A percentile compares a stretch with the other conserved stretches of the same genome.
Conservation (phyloP, 768 basidiomycete genomes). For the Thelephora aurantiotincta region DNA sequence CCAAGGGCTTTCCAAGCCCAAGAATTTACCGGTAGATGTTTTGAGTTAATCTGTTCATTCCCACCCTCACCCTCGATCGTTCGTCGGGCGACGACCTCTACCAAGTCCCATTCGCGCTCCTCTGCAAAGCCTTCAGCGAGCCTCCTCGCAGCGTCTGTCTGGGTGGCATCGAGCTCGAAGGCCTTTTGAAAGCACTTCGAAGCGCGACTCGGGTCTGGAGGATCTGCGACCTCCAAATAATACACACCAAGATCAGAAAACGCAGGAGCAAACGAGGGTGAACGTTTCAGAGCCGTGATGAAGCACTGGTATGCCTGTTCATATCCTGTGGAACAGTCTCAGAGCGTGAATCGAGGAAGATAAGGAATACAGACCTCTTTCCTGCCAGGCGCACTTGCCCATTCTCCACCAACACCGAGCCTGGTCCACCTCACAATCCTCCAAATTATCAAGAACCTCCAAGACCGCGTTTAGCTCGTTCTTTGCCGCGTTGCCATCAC, state of each 20-base stretch:
- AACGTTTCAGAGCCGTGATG: slow-evolving; percentile 65
- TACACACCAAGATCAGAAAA: slow-evolving; percentile 91
- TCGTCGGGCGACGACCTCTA: slow-evolving; percentile 84
- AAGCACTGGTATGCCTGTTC: slow-evolving; percentile 68
- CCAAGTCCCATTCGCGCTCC: slow-evolving; percentile 89
- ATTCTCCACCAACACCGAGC: slow-evolving; percentile 80
- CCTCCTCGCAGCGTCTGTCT: slow-evolving; percentile 70
- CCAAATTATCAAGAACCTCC: slow-evolving; percentile 26
- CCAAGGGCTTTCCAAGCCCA: slow-evolving; percentile 99
- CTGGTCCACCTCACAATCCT: slow-evolving; percentile 38
- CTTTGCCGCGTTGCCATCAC: slow-evolving; percentile 30
- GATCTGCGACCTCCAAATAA: slow-evolving; percentile 56
- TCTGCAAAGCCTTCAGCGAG: slow-evolving; percentile 86
- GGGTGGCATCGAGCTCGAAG: slow-evolving; percentile 87
- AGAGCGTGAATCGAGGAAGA: neutral
- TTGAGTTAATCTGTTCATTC: slow-evolving; percentile 26
- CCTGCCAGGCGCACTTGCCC: slow-evolving; percentile 62
- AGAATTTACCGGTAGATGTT: slow-evolving; percentile 63
- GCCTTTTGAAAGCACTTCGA: slow-evolving; percentile 97
- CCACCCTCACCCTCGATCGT: slow-evolving; percentile 93
- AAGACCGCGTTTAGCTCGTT: slow-evolving; percentile 34
- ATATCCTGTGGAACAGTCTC: slow-evolving; percentile 26
- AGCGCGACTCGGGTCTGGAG: slow-evolving; percentile 72
- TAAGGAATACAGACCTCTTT: slow-evolving; percentile 37
- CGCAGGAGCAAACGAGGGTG: slow-evolving; percentile 70